Base-by-base conservation (phyloP, 805 yeast genomes). In the Saccharomycopsis capsularis region DNA sequence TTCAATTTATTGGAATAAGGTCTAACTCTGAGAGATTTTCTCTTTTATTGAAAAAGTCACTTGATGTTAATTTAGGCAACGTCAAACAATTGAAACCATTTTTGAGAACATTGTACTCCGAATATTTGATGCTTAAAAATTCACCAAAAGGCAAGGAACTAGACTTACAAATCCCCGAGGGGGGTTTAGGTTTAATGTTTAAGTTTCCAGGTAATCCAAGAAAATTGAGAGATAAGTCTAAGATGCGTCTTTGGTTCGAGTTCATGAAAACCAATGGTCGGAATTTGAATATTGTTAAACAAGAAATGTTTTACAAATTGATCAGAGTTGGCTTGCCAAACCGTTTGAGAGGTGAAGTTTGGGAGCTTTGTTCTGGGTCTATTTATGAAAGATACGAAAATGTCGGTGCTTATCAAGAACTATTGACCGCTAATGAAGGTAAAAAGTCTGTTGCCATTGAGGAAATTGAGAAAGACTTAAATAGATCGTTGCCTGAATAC, bases 301-400 rank as follows among this genome's bases (percentile, higher is more conserved):
- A 84, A 48, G 86, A 81, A 35, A 78, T 81, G 60, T 95, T 88
- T 60, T 85, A 81, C 63, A 85, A 85, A 59, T 74, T 93, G 44
- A 75, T 93, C 6, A 73, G 97, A 44, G 93, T 90, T 15, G 98
- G 99, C 0, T 72, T 93, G 22, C 98, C 98, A n/a, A 91, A 91
- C 61, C 74, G 95, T 51, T 69, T 93, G 47, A 75, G 99, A 56
- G 99, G 99, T 35, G 99, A 93, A 60, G 70, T 93, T 13, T 93
- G 99, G 99, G 99, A 93, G 63, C 67, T 87, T 47, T 78, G 88
- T 46, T 79, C 87, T 40, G 99, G 99, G 3, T 82, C 95, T 0
- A 79, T 89, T 71, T 87, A 79, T 60, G 60, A 77, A 46, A 71
- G 98, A 44, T 75, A 80, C 59, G 77, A 78, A 46, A 71, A 83